A percentile compares a stretch with the other conserved stretches of the same genome.
Conservation (phyloP, 1,139 yeast genomes). For the Candida buenavistaensis region DNA sequence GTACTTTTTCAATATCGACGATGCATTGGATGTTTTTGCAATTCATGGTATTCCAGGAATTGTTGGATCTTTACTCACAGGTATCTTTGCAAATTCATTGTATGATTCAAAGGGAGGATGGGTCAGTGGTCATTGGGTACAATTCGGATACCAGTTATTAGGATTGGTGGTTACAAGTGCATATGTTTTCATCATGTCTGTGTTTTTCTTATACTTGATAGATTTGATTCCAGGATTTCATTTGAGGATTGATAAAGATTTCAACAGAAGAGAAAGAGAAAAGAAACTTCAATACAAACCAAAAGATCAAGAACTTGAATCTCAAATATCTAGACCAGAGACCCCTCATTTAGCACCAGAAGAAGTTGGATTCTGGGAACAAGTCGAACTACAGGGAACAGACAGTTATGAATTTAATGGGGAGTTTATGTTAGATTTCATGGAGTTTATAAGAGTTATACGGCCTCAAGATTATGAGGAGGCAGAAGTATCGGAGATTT, state of each 20-base stretch:
- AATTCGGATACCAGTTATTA: constrained; percentile 48
- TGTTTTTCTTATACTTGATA: constrained; percentile 40
- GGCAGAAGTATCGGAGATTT: constrained; percentile 11
- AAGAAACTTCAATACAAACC: constrained; percentile 6
- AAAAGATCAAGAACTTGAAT: constrained; percentile 18
- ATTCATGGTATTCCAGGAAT: constrained; percentile 48
- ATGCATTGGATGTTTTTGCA: constrained; percentile 48
- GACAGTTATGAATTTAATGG: constrained; percentile 54
- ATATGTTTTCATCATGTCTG: constrained; percentile 38
- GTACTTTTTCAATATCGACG: constrained; percentile 41
- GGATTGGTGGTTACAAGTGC: constrained; percentile 43
- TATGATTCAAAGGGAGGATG: constrained; percentile 48
- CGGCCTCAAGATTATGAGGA: constrained; percentile 43
- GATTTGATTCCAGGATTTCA: constrained; percentile 49
- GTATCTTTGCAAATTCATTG: constrained; percentile 37
- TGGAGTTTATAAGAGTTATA: constrained; percentile 46
- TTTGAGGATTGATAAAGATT: constrained; percentile 45
- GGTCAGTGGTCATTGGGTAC: constrained; percentile 48
- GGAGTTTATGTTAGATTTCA: constrained; percentile 49
- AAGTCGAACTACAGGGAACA: constrained; percentile 47
- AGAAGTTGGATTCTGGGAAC: constrained; percentile 23
- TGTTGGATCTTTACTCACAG: constrained; percentile 43
- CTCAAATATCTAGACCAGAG: constrained; percentile 21
- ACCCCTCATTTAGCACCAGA: constrained; percentile 4
- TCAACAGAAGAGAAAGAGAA: constrained; percentile 34